Evolutionary conservation across 371 early-diverging fungal genomes (phyloP).

Genomic region (Mycotypha africana): DNA sequence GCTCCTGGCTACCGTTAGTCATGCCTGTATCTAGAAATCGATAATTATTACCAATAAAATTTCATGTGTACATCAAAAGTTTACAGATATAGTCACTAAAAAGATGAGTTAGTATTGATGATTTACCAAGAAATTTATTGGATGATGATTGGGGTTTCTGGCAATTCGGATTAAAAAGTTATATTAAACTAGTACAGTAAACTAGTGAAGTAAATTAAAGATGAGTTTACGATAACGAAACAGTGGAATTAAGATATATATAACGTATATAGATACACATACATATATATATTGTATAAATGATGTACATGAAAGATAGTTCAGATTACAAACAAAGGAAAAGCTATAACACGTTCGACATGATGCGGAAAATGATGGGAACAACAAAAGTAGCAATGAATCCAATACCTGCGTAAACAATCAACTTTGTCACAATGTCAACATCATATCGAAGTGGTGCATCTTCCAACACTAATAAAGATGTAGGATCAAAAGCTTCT

Average conservation of each 20-base stretch:
- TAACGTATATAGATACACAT: not conserved
- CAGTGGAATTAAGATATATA: no score
- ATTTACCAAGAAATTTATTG: not conserved
- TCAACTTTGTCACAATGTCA: constrained; percentile 62
- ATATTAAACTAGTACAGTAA: no score
- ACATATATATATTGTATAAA: not conserved
- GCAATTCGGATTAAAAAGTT: no score
- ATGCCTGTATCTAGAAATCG: no score
- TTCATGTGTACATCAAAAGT: no score
- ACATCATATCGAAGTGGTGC: constrained; percentile 61
- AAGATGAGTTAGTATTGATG: no score
- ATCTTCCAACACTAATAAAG: constrained; percentile 42
- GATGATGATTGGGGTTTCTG: no score
- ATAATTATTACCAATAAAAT: no score
- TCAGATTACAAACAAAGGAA: not conserved
- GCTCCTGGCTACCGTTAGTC: not conserved
- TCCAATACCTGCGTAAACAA: constrained; percentile 68
- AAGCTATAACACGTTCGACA: constrained; percentile 9
- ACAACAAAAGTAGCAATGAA: constrained; percentile 48
- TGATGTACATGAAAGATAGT: not conserved
- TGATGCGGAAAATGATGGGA: constrained; percentile 43
- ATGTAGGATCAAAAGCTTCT: constrained; percentile 22
- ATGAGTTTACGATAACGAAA: no score
- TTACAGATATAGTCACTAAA: no score
- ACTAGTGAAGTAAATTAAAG: no score